Conservation (phyloP, 805 yeast genomes). For the Lipomyces chichibuensis region DNA sequence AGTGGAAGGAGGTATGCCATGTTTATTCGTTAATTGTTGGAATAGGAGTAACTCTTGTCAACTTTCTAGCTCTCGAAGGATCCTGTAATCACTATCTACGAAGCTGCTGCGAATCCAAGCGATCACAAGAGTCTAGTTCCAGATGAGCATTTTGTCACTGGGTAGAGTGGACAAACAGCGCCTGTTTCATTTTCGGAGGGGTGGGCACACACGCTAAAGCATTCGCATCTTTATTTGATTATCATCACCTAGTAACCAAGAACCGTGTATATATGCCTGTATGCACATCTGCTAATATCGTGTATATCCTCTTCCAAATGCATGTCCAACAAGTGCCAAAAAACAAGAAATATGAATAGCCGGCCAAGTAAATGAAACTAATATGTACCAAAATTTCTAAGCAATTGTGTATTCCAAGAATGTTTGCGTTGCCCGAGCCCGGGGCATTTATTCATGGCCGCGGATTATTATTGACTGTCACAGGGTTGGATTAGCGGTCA, state of each 20-base stretch:
- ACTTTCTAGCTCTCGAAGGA: conserved; percentile 51
- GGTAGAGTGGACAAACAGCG: neutral
- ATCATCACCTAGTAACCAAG: neutral
- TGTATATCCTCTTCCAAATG: neutral
- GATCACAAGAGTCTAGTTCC: conserved; percentile 63
- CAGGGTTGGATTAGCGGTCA: conserved; percentile 1
- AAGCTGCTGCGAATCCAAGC: conserved; percentile 88
- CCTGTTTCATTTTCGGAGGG: neutral
- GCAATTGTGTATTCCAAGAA: neutral
- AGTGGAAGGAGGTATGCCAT: conserved; percentile 36
- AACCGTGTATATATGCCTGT: neutral
- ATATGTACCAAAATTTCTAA: neutral
- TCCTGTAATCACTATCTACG: conserved; percentile 79
- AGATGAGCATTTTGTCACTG: conserved; percentile 23
- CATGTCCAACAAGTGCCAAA: conserved; percentile 14
- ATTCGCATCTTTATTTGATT: neutral
- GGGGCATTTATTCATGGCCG: neutral
- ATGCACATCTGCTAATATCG: neutral
- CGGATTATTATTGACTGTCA: neutral
- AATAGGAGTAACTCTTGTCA: neutral
- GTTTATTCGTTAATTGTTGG: neutral
- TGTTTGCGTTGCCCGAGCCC: neutral
- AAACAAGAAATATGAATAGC: neutral
- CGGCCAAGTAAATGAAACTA: neutral
- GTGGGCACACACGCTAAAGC: neutral